Conservation (phyloP, 2,329 filamentous ascomycete genomes). For the Ceratocystis destructans region DNA sequence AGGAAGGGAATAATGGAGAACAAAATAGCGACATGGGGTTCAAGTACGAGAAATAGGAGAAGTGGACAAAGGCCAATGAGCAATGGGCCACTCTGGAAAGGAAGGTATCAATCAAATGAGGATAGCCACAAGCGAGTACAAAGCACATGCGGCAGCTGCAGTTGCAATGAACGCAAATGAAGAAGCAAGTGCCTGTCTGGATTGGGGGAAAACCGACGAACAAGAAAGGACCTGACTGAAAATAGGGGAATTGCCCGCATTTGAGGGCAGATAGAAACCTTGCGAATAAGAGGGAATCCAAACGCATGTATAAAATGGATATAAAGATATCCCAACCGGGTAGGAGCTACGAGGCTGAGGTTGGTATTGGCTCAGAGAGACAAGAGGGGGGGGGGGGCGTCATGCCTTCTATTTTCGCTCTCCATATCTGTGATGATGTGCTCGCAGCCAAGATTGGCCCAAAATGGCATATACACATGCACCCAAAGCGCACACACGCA, state of each 20-base stretch:
- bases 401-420: too few species aligned
- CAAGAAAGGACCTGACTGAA: neutral
- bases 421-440: neutral
- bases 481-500: neutral
- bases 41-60: neutral
- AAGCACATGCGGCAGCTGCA: neutral
- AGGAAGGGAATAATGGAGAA: neutral
- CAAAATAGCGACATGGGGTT: neutral
- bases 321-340: neutral
- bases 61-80: neutral
- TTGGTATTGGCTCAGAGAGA: neutral
- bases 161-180: neutral
- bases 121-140: neutral
- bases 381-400: neutral
- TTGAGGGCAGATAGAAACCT: neutral
- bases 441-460: slow-evolving; percentile 4
- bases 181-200: neutral
- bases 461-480: slow-evolving; percentile 1
- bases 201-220: neutral
- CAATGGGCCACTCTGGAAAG: neutral
- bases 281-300: neutral
- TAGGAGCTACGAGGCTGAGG: neutral
- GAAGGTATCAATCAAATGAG: neutral
- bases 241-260: neutral
- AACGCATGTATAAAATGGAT: neutral